Evolutionary conservation across 129 eudicot species (phyloP).

Genomic region (Silybum marianum): DNA sequence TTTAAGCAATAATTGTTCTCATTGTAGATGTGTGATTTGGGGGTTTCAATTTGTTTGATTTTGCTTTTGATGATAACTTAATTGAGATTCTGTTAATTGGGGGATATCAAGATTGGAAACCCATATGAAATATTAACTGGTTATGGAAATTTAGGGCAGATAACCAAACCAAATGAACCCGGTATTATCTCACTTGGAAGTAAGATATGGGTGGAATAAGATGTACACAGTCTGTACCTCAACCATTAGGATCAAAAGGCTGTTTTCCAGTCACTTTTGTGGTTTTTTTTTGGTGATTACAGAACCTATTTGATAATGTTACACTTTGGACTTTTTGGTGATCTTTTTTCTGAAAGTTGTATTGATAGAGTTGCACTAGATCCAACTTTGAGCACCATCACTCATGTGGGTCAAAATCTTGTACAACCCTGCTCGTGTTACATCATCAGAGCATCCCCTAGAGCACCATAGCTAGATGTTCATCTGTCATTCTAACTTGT

Average conservation of each 20-base stretch:
- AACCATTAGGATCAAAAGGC: not conserved
- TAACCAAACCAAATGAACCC: not conserved
- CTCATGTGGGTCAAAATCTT: not conserved
- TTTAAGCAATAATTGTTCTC: slow-evolving; percentile 1
- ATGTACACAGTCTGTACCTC: not conserved
- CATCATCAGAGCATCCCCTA: not conserved
- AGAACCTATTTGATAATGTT: not conserved
- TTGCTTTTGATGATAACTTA: not conserved
- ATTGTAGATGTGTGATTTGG: not conserved
- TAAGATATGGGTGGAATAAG: not conserved
- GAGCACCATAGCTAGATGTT: not conserved
- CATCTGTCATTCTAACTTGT: not conserved
- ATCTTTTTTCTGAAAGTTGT: not conserved
- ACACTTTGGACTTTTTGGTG: not conserved
- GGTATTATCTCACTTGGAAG: not conserved
- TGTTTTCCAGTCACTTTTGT: not conserved
- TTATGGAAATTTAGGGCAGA: not conserved
- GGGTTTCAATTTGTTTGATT: slow-evolving; percentile 5
- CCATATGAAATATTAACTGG: slow-evolving; percentile 10
- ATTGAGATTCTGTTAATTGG: not conserved
- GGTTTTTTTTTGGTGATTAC: not conserved
- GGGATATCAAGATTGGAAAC: slow-evolving; percentile 8
- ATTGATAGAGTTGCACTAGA: too few relatives aligned
- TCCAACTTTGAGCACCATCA: not conserved
- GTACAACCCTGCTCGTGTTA: not conserved